Conservation (phyloP, 2,329 filamentous ascomycete species). For the Xylariaceae sp. region DNA sequence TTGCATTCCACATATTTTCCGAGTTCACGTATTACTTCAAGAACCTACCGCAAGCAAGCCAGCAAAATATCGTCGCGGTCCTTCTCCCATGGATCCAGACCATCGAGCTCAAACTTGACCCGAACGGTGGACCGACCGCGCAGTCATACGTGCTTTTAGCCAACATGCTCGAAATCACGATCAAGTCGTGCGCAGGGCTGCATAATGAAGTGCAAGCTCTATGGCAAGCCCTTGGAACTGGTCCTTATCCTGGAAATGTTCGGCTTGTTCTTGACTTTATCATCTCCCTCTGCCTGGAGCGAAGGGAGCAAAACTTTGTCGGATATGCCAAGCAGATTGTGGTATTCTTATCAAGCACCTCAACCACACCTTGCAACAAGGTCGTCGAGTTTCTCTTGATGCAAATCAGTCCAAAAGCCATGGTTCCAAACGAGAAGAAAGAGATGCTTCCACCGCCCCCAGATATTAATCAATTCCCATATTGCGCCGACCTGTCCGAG, state of each 20-base stretch:
- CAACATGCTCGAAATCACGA: constrained; percentile 93
- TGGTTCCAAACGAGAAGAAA: constrained; percentile 85
- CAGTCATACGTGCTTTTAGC: constrained; percentile 92
- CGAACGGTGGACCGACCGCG: constrained; percentile 83
- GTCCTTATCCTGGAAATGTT: constrained; percentile 88
- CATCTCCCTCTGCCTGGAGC: constrained; percentile 86
- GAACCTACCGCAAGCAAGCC: constrained; percentile 71
- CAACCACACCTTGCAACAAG: constrained; percentile 69
- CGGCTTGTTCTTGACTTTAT: constrained; percentile 94
- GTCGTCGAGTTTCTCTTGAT: constrained; percentile 90
- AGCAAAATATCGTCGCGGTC: constrained; percentile 89
- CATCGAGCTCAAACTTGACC: constrained; percentile 86
- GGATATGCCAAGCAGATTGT: constrained; percentile 98
- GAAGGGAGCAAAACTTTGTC: constrained; percentile 95
- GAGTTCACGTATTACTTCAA: constrained; percentile 95
- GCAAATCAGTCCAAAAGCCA: constrained; percentile 90
- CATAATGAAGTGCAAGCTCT: constrained; percentile 97
- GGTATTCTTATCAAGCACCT: constrained; percentile 84
- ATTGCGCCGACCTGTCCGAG: constrained; percentile 78
- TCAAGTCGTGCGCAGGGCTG: constrained; percentile 78
- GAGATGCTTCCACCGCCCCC: constrained; percentile 63
- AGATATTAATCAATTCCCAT: constrained; percentile 72
- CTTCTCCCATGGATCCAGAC: constrained; percentile 95
- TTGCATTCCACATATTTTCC: constrained; percentile 91
- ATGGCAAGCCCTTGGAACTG: constrained; percentile 93